Evolutionary conservation across 2,329 filamentous ascomycete genomes (phyloP), one percentile per base, ranked within the genome.

Genomic region (Pseudogymnoascus sp.): DNA sequence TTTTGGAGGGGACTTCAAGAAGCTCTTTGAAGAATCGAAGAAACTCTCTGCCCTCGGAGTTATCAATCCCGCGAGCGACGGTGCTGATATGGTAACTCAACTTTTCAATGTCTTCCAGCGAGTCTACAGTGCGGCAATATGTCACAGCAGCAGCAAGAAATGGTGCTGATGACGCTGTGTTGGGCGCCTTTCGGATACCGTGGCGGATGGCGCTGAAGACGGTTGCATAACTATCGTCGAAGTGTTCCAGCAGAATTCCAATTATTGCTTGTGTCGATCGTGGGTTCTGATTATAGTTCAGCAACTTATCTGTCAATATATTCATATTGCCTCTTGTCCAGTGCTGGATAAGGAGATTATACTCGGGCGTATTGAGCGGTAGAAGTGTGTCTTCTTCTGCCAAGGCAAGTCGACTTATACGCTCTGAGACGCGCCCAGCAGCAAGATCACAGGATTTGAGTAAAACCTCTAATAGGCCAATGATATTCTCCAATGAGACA

Each of bases 301-400:
- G 77, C 25, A 92, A 77, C 71, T 88, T 90, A 70, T 86, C 84
- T 23, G 88, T 72, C 61, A 89, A 84, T n/a, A 85, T 75, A 66
- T 82, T 84, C 4, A 70, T 66, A 23, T 68, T 67, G 35, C 63
- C 70, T 59, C 73, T 68, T 66, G 71, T 70, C 76, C 77, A 80
- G 37, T 79, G 75, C 37, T 73, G 72, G 63, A 79, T 75, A 1
- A 86, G 66, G 1, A 80, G 67, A 28, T 77, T 73, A 11, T 80
- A 74, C 69, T 86, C 84, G 0, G 69, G 65, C 0, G 71, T 68
- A 2, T 78, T 80, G 70, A 82, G 79, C 1, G 76, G 76, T 50
- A 60, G 21, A 38, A 82, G 77, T 5, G 66, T 25, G 65, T 75
- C 70, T 11, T 70, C 71, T 62, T 70, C 70, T 14, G 71, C 62